Evolutionary conservation across 257 asterid species (phyloP), one percentile per base, ranked within the genome.

Genomic region (Lavandula angustifolia): DNA sequence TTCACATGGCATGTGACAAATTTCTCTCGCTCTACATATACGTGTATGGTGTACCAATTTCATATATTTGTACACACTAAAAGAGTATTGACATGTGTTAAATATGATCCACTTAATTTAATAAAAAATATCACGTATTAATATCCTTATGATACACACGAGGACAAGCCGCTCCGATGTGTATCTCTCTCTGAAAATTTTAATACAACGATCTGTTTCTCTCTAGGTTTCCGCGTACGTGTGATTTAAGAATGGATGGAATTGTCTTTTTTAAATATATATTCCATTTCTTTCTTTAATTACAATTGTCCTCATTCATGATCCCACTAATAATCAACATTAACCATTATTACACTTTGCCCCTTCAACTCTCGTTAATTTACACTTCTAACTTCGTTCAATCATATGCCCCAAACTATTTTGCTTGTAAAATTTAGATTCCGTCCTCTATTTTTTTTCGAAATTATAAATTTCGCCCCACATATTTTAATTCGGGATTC

Each of bases 1-100:
- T 68, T 82, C 94, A 91, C 94, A 91, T 88, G 95, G 83, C 92
- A 79, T 83, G 90, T 87, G 88, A 83, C 88, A 85, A 87, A 62
- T 57, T 18, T 66, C 55, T 54, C 67, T 64, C 66, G 47, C 67
- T 54, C 48, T 22, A 1, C 2, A 1, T 22, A 22, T 22, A 50
- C 32, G 27, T 42, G 38, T 0, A 33, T n/a, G n/a, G n/a, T n/a
- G n/a, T n/a, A n/a, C n/a, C n/a, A n/a, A n/a, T n/a, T n/a, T n/a
- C n/a, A n/a, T n/a, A n/a, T n/a, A n/a, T n/a, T n/a, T n/a, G n/a
- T n/a, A n/a, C n/a, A n/a, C n/a, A n/a, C n/a, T n/a, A n/a, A n/a
- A n/a, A n/a, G n/a, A n/a, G n/a, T n/a, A n/a, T n/a, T n/a, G n/a
- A n/a, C n/a, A n/a, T n/a, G n/a, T n/a, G n/a, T n/a, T n/a, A n/a